These are phyloP conservation scores for Clavispora vitiphila DNA, from an alignment of 805 yeast species.

Conservation along the genomic window DNA sequence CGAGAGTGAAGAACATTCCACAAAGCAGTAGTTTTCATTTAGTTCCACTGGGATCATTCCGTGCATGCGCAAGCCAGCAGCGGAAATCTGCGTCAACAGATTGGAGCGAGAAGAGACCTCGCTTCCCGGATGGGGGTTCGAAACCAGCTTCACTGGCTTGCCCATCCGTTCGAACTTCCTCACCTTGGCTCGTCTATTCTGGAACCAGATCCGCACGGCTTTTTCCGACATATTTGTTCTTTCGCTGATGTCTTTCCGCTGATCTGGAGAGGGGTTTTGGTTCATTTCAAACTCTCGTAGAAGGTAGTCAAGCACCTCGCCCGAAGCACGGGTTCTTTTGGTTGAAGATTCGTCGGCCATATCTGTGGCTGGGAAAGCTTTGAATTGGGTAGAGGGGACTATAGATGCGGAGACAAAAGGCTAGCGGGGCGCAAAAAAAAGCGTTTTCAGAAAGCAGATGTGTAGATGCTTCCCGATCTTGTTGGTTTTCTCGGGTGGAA, in stretches of 20 bases:
- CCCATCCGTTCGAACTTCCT: slow-evolving; percentile 57
- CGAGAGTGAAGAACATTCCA: slow-evolving; percentile 62
- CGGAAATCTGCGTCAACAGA: slow-evolving; percentile 12
- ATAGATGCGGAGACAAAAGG: neutral
- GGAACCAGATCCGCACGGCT: slow-evolving; percentile 91
- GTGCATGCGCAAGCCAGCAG: slow-evolving; percentile 15
- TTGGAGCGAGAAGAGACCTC: slow-evolving; percentile 21
- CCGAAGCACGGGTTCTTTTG: slow-evolving; percentile 70
- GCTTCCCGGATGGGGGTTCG: slow-evolving; percentile 4
- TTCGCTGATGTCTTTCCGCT: slow-evolving; percentile 63
- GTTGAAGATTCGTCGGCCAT: slow-evolving; percentile 22
- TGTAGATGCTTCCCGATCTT: neutral
- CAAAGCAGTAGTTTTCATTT: slow-evolving; percentile 55
- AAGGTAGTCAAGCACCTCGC: slow-evolving; percentile 67
- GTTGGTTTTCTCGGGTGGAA: neutral
- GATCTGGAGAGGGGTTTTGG: slow-evolving; percentile 71
- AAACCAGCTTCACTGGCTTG: slow-evolving; percentile 7
- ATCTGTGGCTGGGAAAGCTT: neutral
- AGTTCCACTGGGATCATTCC: slow-evolving; percentile 17
- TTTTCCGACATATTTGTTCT: slow-evolving; percentile 80
- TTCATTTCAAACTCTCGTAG: slow-evolving; percentile 65
- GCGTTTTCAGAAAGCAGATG: neutral
- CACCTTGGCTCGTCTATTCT: slow-evolving; percentile 76
- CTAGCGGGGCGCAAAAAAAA: neutral
- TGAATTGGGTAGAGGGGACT: neutral